A percentile compares a stretch with the other conserved stretches of the same genome.
Conservation (phyloP, 2,329 filamentous ascomycete species). For the Rutstroemia sp. region DNA sequence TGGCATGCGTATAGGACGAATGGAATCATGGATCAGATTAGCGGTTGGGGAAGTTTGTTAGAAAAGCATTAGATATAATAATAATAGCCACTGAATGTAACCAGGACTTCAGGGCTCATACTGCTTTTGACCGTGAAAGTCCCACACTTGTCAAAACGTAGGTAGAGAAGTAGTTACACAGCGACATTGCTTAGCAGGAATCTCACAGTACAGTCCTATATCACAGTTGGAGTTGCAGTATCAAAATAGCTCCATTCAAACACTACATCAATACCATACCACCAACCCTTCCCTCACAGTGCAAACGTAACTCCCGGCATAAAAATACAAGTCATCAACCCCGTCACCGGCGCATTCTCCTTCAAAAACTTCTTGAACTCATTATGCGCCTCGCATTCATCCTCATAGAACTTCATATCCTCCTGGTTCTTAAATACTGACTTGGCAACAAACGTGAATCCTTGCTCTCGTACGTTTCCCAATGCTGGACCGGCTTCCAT, state of each 20-base stretch:
- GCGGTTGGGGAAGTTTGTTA: constrained; percentile 15
- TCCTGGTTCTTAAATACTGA: constrained; percentile 46
- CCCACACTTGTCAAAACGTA: too few relatives aligned
- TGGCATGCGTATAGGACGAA: constrained; percentile 28
- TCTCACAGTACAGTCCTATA: neutral
- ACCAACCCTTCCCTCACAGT: neutral
- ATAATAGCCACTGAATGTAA: neutral
- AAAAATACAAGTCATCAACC: constrained; percentile 18
- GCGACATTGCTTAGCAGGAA: neutral
- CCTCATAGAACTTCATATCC: constrained; percentile 53
- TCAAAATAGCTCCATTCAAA: too few relatives aligned
- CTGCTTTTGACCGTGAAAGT: too few relatives aligned
- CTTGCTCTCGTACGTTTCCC: constrained; percentile 43
- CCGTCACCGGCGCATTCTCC: constrained; percentile 12
- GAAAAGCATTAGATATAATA: constrained; percentile 11
- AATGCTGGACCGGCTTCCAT: constrained; percentile 39
- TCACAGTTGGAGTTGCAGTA: neutral
- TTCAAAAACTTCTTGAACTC: constrained; percentile 34
- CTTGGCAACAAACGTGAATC: constrained; percentile 44
- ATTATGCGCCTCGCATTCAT: constrained; percentile 44
- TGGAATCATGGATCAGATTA: constrained; percentile 23
- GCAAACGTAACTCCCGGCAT: neutral
- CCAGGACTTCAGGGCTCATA: too few relatives aligned
- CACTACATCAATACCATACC: neutral
- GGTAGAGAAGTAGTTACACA: too few relatives aligned